A percentile compares a stretch with the other conserved stretches of the same genome.
These are phyloP conservation scores for Verticillium alfalfae DNA, from an alignment of 2,329 filamentous ascomycete genomes.

Conservation along the genomic window DNA sequence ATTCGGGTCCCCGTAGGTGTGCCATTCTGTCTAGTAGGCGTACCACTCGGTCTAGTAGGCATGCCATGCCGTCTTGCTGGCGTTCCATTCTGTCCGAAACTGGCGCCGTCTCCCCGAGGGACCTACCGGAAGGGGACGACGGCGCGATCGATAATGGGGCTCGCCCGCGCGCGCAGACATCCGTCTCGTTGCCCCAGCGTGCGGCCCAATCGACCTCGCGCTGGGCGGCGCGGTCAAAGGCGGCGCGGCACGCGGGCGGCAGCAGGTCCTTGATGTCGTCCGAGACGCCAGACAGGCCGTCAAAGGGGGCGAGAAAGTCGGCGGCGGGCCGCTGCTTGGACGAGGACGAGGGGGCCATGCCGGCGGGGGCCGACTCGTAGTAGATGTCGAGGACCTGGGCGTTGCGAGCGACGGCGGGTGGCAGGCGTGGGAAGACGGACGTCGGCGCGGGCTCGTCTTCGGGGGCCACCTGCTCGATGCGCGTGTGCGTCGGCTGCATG, in stretches of 20 bases:
- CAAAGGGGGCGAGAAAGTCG: constrained; percentile 44
- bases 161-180: constrained; percentile 45
- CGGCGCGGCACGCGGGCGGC: constrained; percentile 63
- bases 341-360: constrained; percentile 31
- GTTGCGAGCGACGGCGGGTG: constrained; percentile 46
- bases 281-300: constrained; percentile 58
- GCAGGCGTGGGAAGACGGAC: constrained; percentile 39
- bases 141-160: constrained; percentile 57
- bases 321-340: constrained; percentile 19
- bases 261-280: constrained; percentile 62
- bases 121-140: constrained; percentile 45
- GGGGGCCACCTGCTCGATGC: constrained; percentile 65
- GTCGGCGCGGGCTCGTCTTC: constrained; percentile 15
- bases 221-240: constrained; percentile 62
- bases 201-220: constrained; percentile 68
- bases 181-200: constrained; percentile 66
- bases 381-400: constrained; percentile 51
- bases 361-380: constrained; percentile 44
- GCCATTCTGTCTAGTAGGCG: no score
- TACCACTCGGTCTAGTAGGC: no score
- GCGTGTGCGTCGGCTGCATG: constrained; percentile 85
- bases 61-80: not conserved
- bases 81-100: not conserved
- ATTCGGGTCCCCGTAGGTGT: no score
- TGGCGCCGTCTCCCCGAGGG: not conserved